A percentile compares a stretch with the other conserved stretches of the same genome.
phyloP scores from a whole-genome alignment of 176 grass and related monocot species.

The Carex scoparia region DNA sequence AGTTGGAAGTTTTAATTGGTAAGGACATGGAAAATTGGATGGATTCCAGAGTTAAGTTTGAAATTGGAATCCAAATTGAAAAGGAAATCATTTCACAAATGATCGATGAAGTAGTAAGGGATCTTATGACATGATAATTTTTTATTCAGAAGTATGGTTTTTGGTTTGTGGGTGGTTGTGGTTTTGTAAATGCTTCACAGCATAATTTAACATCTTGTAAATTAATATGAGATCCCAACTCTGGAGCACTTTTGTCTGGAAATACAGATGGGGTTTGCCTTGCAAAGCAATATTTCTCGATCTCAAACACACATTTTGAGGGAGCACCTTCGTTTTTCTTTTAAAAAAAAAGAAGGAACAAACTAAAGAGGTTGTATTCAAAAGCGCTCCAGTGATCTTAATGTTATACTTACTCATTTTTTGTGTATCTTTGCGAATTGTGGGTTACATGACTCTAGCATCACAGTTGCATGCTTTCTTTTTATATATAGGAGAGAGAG shows the following conservation, averaged over 20 bases:
- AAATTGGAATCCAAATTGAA: slow-evolving; percentile 52
- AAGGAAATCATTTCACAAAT: slow-evolving; percentile 50
- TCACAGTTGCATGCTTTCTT: not conserved
- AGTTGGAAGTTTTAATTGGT: slow-evolving; percentile 37
- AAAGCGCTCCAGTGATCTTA: not conserved
- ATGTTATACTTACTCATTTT: not conserved
- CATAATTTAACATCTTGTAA: not conserved
- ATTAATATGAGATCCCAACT: not conserved
- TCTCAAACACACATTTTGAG: not conserved
- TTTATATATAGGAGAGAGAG: not conserved
- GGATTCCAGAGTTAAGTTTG: slow-evolving; percentile 21
- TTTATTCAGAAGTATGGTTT: not conserved
- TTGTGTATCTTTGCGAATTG: not conserved
- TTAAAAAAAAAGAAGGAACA: not conserved
- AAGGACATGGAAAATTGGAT: slow-evolving; percentile 33
- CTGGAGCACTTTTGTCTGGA: not conserved
- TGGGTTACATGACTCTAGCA: not conserved
- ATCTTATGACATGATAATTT: slow-evolving; percentile 17
- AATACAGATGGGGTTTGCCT: slow-evolving; percentile 23
- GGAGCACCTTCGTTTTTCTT: not conserved
- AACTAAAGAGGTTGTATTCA: not conserved
- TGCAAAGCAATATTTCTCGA: not conserved
- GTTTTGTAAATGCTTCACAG: slow-evolving; percentile 4
- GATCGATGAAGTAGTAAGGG: slow-evolving; percentile 40
- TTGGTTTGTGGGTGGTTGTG: slow-evolving; percentile 13